Evolutionary conservation across 495 filamentous ascomycete genomes (phyloP).

Genomic region (Aspergillus nidulans): DNA sequence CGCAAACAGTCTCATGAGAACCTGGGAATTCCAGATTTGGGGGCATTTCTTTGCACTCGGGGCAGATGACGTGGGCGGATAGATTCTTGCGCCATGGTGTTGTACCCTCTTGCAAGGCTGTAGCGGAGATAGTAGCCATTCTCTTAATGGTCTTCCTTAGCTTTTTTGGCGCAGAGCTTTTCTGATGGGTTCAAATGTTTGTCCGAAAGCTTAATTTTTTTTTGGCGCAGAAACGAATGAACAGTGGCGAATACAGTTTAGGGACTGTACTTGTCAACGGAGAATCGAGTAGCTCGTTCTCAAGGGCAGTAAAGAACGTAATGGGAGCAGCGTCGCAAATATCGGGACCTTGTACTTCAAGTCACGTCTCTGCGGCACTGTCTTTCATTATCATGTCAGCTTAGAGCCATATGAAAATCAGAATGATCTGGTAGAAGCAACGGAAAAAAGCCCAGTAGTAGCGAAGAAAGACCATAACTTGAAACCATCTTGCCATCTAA

Average conservation of each 20-base stretch:
- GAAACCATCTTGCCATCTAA: conserved; percentile 11
- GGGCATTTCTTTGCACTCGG: conserved; percentile 84
- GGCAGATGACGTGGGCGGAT: conserved; percentile 75
- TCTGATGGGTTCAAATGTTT: conserved; percentile 39
- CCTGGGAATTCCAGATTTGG: conserved; percentile 94
- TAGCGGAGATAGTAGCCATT: conserved; percentile 33
- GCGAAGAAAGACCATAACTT: conserved; percentile 6
- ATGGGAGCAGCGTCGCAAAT: conserved; percentile 22
- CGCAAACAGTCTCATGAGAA: conserved; percentile 88
- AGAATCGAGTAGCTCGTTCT: not conserved
- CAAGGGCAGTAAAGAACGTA: conserved; percentile 8
- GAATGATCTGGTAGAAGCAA: conserved; percentile 6
- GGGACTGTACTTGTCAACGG: conserved; percentile 32
- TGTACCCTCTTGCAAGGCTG: conserved; percentile 18
- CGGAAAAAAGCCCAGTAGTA: conserved; percentile 9
- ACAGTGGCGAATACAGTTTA: conserved; percentile 65
- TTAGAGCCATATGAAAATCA: conserved; percentile 18
- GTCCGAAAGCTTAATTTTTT: conserved; percentile 42
- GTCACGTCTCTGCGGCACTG: conserved; percentile 28
- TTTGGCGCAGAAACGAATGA: conserved; percentile 47
- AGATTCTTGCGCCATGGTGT: conserved; percentile 68
- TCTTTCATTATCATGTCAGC: conserved; percentile 32
- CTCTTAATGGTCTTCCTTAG: conserved; percentile 26
- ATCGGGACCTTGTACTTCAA: conserved; percentile 16
- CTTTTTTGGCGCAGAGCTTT: conserved; percentile 24